Base-by-base conservation (phyloP, 169 alveolate species). In the Plasmodium malariae region DNA sequence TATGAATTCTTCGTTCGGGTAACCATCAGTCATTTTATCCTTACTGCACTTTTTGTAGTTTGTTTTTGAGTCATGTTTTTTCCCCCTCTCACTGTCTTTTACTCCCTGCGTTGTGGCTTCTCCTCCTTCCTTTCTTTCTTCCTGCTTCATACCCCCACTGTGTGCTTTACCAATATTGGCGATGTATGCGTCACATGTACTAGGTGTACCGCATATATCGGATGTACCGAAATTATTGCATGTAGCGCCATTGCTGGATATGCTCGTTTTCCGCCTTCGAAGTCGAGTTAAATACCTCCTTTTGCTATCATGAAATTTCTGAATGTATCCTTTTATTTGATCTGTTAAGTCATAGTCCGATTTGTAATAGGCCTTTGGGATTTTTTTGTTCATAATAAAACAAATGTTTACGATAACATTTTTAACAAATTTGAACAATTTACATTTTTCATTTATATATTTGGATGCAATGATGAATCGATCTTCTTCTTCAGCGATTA, bases 401-500 rank as follows among this genome's bases (percentile, higher is more conserved):
- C 92, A 86, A 7, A 70, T 3, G 26, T 45, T n/a, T 12, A 86
- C 28, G 14, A 86, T 70, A 54, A 65, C 26, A 26, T 60, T 72
- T 72, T 70, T 86, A 32, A 86, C 49, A 14, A 14, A 43, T 48
- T 59, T 57, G 17, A 36, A 60, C 7, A 86, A 43, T 21, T 55
- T 36, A 6, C 43, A 11, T 55, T 86, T 86, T 60, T 86, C 76
- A 34, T 70, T 86, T 14, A 71, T 69, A 70, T 86, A 86, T 17
- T 55, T 69, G 7, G 86, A 62, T 24, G 92, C 92, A 30, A 57
- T 45, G 19, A 86, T 69, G 49, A 86, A 86, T 57, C 92, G 92
- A 36, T 86, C 87, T 19, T 86, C 92, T 32, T 86, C 92, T 43
- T 86, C 92, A 21, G 87, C 92, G 51, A 86, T 86, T 17, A 70